Base-by-base conservation (phyloP, 2,329 filamentous ascomycete genomes). In the Aspergillus calidoustus region DNA sequence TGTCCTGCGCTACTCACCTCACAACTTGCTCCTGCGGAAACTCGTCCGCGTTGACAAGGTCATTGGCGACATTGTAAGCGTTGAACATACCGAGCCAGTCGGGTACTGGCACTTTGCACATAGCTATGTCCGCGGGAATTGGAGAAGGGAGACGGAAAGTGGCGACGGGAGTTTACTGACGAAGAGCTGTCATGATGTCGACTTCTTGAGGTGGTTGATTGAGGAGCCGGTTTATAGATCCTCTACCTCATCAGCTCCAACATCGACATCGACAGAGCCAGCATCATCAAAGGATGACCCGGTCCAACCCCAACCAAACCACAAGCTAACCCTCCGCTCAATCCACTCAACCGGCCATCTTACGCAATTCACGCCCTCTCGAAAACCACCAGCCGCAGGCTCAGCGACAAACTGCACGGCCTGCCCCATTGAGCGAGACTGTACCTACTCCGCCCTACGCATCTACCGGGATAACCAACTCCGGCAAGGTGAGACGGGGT, bases 91-190 rank as follows among this genome's bases (percentile, higher is more conserved):
- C 0, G 95, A 98, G 76, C 95, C 95, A 0, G 89, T 99, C 0
- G 95, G 95, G 0, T 96, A 91, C 89, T 98, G 93, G 92, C 95
- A 98, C 75, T 98, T 96, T 74, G 84, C 90, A 0, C 93, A 97
- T 75, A 92, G 89, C 47, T 97, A 94, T 69, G 94, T 98, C 41
- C 86, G 87, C 50, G 95, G 95, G 17, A 97, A 98, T 77, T 98
- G 95, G 95, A 87, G 94, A 6, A 91, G 91, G 65, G 88, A 92
- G 67, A 89, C 87, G 0, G 23, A 89, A 81, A 5, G 89, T 85
- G n/a, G 93, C 86, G 25, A 94, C 89, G 7, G 80, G 2, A 94
- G 91, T 1, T 83, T 99, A 1, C 83, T 99, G 31, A 97, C 94
- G 3, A 99, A 98, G 78, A 96, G 92, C 62, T 98, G 95, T 69